Percentiles rank a stretch among this genome's conserved stretches.
Evolutionary conservation across 768 basidiomycete species (phyloP).

Genomic region (Boletus insuetus): DNA sequence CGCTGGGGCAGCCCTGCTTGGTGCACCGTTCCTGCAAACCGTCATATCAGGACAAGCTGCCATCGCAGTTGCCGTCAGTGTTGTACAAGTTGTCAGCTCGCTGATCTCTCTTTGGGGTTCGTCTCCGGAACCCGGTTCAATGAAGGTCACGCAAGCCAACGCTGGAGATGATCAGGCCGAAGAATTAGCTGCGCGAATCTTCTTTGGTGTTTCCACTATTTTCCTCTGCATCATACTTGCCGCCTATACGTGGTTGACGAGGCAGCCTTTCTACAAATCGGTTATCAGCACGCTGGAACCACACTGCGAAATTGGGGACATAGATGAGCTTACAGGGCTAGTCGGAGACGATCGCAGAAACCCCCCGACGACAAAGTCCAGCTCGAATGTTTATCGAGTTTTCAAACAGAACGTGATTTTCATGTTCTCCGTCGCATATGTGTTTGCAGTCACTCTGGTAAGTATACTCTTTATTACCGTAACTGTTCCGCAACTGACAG

Average conservation of each 20-base stretch:
- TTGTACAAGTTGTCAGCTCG: constrained; percentile 69
- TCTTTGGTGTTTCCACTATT: constrained; percentile 67
- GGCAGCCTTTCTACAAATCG: constrained; percentile 56
- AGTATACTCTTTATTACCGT: constrained; percentile 19
- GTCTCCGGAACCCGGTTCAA: constrained; percentile 26
- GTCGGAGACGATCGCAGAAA: constrained; percentile 31
- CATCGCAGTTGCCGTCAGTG: constrained; percentile 77
- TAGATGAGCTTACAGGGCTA: constrained; percentile 33
- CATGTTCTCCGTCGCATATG: constrained; percentile 71
- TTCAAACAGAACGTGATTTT: constrained; percentile 65
- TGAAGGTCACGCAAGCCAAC: constrained; percentile 17
- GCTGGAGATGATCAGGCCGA: constrained; percentile 48
- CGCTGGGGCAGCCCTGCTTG: constrained; percentile 80
- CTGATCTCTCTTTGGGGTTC: constrained; percentile 52
- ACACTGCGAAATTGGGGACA: constrained; percentile 20
- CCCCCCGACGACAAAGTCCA: constrained; percentile 32
- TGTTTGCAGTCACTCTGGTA: constrained; percentile 80
- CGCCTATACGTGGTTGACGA: constrained; percentile 57
- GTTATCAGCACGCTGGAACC: constrained; percentile 50
- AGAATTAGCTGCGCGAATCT: constrained; percentile 66
- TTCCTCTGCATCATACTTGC: constrained; percentile 57
- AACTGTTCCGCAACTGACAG: constrained; percentile 3
- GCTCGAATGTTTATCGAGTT: constrained; percentile 47
- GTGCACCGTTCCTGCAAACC: constrained; percentile 66
- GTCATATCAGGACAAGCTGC: constrained; percentile 85